Base-by-base conservation (phyloP, 129 eudicot species). In the Centaurea solstitialis region DNA sequence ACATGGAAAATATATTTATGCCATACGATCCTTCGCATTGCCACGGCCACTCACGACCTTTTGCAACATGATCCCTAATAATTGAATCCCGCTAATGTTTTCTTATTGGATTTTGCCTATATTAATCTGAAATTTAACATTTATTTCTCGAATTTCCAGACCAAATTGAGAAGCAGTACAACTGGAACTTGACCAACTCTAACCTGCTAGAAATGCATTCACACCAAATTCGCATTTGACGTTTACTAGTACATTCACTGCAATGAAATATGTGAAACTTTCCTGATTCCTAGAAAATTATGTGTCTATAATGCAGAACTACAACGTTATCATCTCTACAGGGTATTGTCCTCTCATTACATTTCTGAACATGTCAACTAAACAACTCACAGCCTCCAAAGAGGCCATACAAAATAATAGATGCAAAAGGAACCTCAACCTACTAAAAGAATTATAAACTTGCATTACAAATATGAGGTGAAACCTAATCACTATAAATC, bases 401-500 rank as follows among this genome's bases (percentile, higher is more conserved):
- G 2, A 1, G 5, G 13, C 61, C 61, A 47, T 47, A 13, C 4
- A n/a, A 47, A 47, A 47, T 47, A 3, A 3, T 13, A 3, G 6
- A 13, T n/a, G 61, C 61, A 47, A 47, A 13, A 47, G 61, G 18
- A 50, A 50, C 23, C 50, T n/a, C 6, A 50, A 50, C 23, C 50
- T n/a, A 35, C 23, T 35, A 15, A 35, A 24, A 35, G 26, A 35
- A 17, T 26, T 26, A n/a, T 30, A 53, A 26, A 21, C 13, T 15
- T 28, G 12, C 13, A 71, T 13, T 53, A n/a, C 8, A 47, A 33
- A 22, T 33, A 59, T 12, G 70, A 70, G 26, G 22, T 22, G 64
- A 67, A 70, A 72, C 77, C 75, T 68, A 78, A 78, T 43, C 81
- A 0, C 3, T 40, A n/a, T 39, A 41, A 65, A 65, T 22, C 64